Base-by-base conservation (phyloP, 1,139 yeast genomes). In the Trichomonascaceae sp. region DNA sequence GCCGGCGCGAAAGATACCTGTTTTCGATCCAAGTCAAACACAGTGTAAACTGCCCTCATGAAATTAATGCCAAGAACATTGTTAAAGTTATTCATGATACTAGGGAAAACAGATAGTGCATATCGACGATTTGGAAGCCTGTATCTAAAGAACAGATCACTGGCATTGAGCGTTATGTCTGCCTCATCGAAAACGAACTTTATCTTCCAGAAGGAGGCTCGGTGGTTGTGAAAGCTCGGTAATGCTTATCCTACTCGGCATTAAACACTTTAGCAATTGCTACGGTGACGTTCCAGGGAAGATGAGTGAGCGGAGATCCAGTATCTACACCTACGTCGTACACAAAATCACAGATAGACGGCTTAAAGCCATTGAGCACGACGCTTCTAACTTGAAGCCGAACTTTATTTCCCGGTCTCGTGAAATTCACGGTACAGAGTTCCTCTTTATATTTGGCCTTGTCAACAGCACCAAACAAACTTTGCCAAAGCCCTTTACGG, bases 1-100 rank as follows among this genome's bases (percentile, higher is more conserved):
- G 55, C 54, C 48, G 56, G 57, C 15, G 57, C 93, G 52, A 87
- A 55, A 0, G 83, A 80, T 32, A 87, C 73, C 62, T 82, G 80
- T 50, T 70, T 68, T 58, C 77, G 79, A 22, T 84, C 89, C 58
- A 85, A 70, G 67, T 87, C 88, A 61, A 79, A 86, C 49, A 87
- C 93, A 53, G 82, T 78, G 65, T 87, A 87, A 8, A 85, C 87
- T 54, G 78, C 74, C 56, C 85, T 75, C 62, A 87, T 70, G 69
- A 87, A 81, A 45, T 82, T 78, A 66, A 85, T 93, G 47, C 95
- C 95, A 19, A 86, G 24, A 22, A 22, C 24, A 22, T 22, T 22
- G 3, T 65, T 12, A 78, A 74, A 27, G n/a, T 17, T 19, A 68
- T 62, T 47, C 63, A 60, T 15, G 66, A 30, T 55, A 61, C 62